phyloP scores from a whole-genome alignment of 345 rosid species.

The Litchi chinensis region DNA sequence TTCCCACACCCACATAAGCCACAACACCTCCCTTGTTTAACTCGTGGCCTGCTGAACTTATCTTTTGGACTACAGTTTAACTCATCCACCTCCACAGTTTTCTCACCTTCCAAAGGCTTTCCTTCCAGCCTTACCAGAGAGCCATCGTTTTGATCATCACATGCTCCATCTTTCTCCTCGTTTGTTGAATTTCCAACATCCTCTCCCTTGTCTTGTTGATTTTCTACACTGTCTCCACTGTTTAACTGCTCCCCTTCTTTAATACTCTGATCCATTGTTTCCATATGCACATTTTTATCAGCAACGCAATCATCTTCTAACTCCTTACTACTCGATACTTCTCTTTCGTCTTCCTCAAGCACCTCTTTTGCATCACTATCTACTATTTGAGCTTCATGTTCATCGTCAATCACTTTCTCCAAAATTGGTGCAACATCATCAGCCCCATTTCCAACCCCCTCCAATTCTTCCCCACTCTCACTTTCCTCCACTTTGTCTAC shows the following conservation, averaged over 20 bases:
- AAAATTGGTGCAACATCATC: conserved; percentile 17
- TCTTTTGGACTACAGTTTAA: conserved; percentile 35
- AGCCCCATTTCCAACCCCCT: conserved; percentile 4
- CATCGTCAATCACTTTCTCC: conserved; percentile 24
- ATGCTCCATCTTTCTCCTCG: conserved; percentile 38
- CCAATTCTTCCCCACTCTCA: conserved; percentile 25
- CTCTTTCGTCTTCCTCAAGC: conserved; percentile 37
- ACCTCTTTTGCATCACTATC: conserved; percentile 30
- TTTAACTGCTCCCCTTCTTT: conserved; percentile 22
- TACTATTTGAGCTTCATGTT: conserved; percentile 26
- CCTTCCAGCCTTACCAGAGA: conserved; percentile 37
- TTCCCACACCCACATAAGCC: conserved; percentile 95
- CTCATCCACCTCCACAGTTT: conserved; percentile 30
- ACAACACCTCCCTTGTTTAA: conserved; percentile 85
- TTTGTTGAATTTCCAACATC: conserved; percentile 26
- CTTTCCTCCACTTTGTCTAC: conserved; percentile 25
- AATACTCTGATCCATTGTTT: conserved; percentile 28
- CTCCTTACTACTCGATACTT: conserved; percentile 25
- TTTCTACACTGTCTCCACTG: conserved; percentile 22
- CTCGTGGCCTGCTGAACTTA: conserved; percentile 42
- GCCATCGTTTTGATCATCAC: conserved; percentile 33
- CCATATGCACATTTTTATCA: conserved; percentile 28
- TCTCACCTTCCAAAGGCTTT: conserved; percentile 40
- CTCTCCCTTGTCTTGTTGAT: conserved; percentile 29
- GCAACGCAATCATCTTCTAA: conserved; percentile 29